phyloP scores from a whole-genome alignment of 169 alveolate genomes.

The Plasmodium knowlesi region DNA sequence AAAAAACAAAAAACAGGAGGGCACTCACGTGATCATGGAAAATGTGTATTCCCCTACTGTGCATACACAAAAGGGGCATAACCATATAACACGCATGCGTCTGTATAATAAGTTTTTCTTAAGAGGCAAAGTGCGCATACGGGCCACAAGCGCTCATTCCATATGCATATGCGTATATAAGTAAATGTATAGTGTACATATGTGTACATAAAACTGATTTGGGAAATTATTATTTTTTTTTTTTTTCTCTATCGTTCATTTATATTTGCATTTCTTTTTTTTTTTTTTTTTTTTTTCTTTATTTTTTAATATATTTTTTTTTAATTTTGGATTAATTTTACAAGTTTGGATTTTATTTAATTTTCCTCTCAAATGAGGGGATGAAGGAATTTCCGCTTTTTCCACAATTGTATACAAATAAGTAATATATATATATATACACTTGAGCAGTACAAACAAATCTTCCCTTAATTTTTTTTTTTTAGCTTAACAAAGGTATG shows the following conservation, averaged over 20 bases:
- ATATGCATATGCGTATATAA: neutral
- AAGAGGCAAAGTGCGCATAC: neutral
- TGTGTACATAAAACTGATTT: neutral
- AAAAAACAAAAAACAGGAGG: neutral
- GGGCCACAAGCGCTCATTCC: neutral
- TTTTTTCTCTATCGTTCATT: neutral
- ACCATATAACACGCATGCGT: neutral
- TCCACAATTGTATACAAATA: neutral
- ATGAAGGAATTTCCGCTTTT: neutral
- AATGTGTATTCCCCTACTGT: neutral
- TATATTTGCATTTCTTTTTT: neutral
- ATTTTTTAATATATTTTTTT: neutral
- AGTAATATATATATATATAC: neutral
- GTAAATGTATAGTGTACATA: neutral
- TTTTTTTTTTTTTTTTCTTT: neutral
- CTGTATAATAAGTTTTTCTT: neutral
- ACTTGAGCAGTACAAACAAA: neutral
- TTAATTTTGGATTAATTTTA: neutral
- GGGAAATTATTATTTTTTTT: neutral
- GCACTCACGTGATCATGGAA: neutral
- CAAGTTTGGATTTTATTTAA: neutral
- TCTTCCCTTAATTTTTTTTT: neutral
- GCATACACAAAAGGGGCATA: neutral
- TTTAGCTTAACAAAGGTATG: neutral
- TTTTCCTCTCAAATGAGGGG: neutral